Evolutionary conservation across 176 grass and related monocot genomes (phyloP).

Genomic region (Echinochloa phyllopogon): DNA sequence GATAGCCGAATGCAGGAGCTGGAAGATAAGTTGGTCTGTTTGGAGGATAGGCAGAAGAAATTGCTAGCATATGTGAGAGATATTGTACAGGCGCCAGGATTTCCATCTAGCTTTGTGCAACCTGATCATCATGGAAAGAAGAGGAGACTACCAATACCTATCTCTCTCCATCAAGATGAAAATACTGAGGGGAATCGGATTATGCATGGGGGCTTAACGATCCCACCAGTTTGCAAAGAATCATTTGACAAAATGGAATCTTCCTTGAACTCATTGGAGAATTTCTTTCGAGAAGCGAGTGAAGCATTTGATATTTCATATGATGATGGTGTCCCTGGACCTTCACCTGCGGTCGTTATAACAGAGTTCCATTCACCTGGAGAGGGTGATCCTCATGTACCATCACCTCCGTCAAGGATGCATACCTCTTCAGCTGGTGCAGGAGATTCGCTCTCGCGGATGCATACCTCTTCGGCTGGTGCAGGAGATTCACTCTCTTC

Average conservation of each 20-base stretch:
- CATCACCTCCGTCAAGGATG: slow-evolving; percentile 38
- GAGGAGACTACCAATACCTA: slow-evolving; percentile 57
- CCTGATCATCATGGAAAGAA: slow-evolving; percentile 72
- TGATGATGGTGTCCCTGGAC: slow-evolving; percentile 57
- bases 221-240: slow-evolving; percentile 57
- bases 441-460: slow-evolving; percentile 23
- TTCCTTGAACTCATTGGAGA: slow-evolving; percentile 86
- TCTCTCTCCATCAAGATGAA: slow-evolving; percentile 57
- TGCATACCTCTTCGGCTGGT: slow-evolving; percentile 58
- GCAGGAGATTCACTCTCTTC: slow-evolving; percentile 59
- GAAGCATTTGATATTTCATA: slow-evolving; percentile 65
- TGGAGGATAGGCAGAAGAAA: slow-evolving; percentile 65
- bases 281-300: slow-evolving; percentile 73
- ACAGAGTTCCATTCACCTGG: slow-evolving; percentile 71
- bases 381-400: slow-evolving; percentile 53
- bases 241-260: slow-evolving; percentile 90
- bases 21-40: slow-evolving; percentile 69
- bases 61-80: slow-evolving; percentile 64
- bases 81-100: slow-evolving; percentile 62
- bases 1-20: slow-evolving; percentile 84
- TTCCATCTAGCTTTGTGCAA: slow-evolving; percentile 57
- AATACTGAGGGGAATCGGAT: slow-evolving; percentile 45
- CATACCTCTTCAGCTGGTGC: slow-evolving; percentile 57
- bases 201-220: slow-evolving; percentile 32
- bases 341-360: slow-evolving; percentile 59